Evolutionary conservation across 768 basidiomycete species (phyloP), one percentile per base, ranked within the genome.

Genomic region (Cantharellus cinnabarinus): DNA sequence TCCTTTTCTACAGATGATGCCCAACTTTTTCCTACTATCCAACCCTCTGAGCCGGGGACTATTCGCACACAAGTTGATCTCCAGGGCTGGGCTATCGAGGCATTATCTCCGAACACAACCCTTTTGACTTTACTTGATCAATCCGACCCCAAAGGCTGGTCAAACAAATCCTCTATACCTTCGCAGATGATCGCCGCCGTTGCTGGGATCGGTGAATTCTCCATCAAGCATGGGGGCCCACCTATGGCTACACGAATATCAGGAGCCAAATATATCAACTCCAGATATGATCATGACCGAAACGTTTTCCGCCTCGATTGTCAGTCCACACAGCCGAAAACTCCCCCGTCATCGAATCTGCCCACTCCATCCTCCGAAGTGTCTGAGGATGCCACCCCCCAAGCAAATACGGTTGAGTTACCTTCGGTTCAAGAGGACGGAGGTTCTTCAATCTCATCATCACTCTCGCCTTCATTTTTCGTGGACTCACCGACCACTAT

Each of bases 41-140:
- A 77, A 52, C 73, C 73, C 5, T 73, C 71, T 1, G 88, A 86
- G 55, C 81, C 85, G 0, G 84, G 78, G 63, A 77, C 85, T 56
- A 94, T 95, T 62, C 84, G 93, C 4, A 89, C 88, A 0, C 93
- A 98, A 68, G 83, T 94, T n/a, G 91, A 95, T 67, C 74, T 99
- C n/a, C 91, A 90, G 71, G 95, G 94, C 53, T 98, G 93, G 88
- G 88, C 94, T 0, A 90, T 99, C 64, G 94, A 98, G 70, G 79
- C 86, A 0, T 74, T 99, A 4, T 97, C 93, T 0, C 95, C 94
- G 0, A 97, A 81, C 2, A 98, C 95, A 2, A 95, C 93, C 0
- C 79, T 87, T 5, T 80, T 99, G 62, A 95, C 91, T 0, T 73
- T 99, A 1, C 77, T 99, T 3, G 94, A 98, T 66, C 95, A 98